Evolutionary conservation across 2,329 filamentous ascomycete genomes (phyloP), one percentile per base, ranked within the genome.

Genomic region (Coleophoma cylindrospora): DNA sequence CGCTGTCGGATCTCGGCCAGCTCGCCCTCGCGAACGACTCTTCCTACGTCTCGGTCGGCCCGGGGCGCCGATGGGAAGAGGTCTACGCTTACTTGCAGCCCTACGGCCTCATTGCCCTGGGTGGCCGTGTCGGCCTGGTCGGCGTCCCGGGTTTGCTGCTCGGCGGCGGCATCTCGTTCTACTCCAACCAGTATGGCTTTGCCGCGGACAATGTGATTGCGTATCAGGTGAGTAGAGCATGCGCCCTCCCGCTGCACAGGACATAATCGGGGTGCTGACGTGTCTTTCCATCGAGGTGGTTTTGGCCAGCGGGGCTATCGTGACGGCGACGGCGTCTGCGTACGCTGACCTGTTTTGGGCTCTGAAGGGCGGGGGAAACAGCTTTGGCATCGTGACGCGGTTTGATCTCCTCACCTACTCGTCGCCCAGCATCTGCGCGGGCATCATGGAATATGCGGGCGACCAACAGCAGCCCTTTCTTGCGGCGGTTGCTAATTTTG

Each of bases 391-490:
- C 14, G 63, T 69, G 10, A 68, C 65, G 0, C 54, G 61, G 14
- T 68, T 69, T 73, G 57, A 61, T 69, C 13, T 63, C 76, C 14
- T 64, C 70, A 54, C 51, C n/a, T 56, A 50, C 17, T 41, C n/a
- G n/a, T 52, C 51, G 21, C 54, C 54, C 13, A 49, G 21, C 13
- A 40, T 54, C 15, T 50, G 50, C 22, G 49, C 46, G 21, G 54
- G 54, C 3, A 50, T 54, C 27, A 38, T 17, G 14, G 17, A 54
- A 37, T 36, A 43, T 27, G 22, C 52, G 1, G 13, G 43, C 27
- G 41, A 47, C 21, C 46, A 51, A 36, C 51, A 54, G 36, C 36
- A 50, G 13, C 6, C 12, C 9, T 55, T 49, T 43, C 33, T 54
- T 15, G 21, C 40, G 4, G 50, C 51, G 34, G 37, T 56, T 1